These are phyloP conservation scores for Dysphania ambrosioides DNA, from an alignment of 148 eudicot species.

Conservation along the genomic window DNA sequence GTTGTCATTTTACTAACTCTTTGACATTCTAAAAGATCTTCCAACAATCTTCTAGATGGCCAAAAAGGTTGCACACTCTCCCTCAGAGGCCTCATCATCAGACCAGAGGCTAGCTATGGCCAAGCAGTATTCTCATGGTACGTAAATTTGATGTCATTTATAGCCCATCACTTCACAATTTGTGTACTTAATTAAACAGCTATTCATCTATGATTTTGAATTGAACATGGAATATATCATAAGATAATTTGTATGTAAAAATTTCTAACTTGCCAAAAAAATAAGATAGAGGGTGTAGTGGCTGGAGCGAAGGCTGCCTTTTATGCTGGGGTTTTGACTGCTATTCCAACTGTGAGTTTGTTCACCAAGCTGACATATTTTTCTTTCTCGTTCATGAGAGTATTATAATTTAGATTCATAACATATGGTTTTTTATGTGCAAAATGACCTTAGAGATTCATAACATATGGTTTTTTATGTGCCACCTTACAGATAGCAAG, in stretches of 20 bases:
- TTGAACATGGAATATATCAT: too few relatives aligned
- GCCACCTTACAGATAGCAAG: slow-evolving; percentile 53
- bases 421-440: neutral
- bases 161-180: too few relatives aligned
- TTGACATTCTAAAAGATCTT: neutral
- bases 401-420: too few relatives aligned
- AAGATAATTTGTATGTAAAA: too few relatives aligned
- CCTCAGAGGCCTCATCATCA: neutral
- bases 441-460: slow-evolving; percentile 36
- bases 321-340: slow-evolving; percentile 65
- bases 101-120: slow-evolving; percentile 16
- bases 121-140: slow-evolving; percentile 51
- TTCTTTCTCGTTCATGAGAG: neutral
- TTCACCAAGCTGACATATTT: neutral
- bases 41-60: neutral
- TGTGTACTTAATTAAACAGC: too few relatives aligned
- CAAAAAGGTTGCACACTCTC: neutral
- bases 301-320: slow-evolving; percentile 93
- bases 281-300: slow-evolving; percentile 60
- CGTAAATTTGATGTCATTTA: too few relatives aligned
- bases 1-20: too few relatives aligned
- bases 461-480: too few relatives aligned
- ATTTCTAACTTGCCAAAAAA: neutral
- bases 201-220: too few relatives aligned
- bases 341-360: slow-evolving; percentile 68